Evolutionary conservation across 2,329 filamentous ascomycete species (phyloP).

Genomic region (Tolypocladium endophyticum): DNA sequence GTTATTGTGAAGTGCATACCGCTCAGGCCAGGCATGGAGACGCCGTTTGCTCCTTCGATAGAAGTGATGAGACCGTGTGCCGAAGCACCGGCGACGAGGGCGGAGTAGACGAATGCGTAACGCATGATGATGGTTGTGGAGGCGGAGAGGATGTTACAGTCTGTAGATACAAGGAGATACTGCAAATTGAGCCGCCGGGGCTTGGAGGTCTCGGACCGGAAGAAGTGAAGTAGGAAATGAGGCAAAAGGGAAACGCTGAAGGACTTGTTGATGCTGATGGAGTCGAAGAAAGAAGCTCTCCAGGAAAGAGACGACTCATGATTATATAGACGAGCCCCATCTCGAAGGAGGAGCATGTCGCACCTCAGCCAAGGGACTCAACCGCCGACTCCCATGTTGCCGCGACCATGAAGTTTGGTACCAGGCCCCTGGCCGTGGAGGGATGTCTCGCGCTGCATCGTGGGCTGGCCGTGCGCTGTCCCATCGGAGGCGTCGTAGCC

Average conservation of each 20-base stretch:
- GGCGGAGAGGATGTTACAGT: background rate
- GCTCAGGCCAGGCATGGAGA: slow-evolving; percentile 48
- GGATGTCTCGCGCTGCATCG: background rate
- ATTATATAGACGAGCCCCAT: background rate
- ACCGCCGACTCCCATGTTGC: background rate
- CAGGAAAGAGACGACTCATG: background rate
- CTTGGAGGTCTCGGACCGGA: slow-evolving; percentile 3
- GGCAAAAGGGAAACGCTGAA: background rate
- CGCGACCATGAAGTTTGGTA: background rate
- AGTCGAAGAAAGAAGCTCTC: background rate
- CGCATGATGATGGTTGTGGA: slow-evolving; percentile 15
- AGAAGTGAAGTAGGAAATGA: background rate
- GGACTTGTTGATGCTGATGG: background rate
- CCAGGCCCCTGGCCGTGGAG: background rate
- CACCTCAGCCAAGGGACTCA: background rate
- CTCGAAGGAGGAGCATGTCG: background rate
- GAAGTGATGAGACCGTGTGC: slow-evolving; percentile 49
- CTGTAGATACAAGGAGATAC: background rate
- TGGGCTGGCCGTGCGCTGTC: background rate
- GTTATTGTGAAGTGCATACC: slow-evolving; percentile 8
- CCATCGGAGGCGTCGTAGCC: background rate
- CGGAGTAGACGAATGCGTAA: slow-evolving; percentile 15
- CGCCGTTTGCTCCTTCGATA: slow-evolving; percentile 49
- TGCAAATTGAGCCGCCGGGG: background rate
- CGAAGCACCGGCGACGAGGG: slow-evolving; percentile 35